Percentiles rank a stretch among this genome's conserved stretches.
Conservation (phyloP, 139 green algal species). For the Chlorella sp. region DNA sequence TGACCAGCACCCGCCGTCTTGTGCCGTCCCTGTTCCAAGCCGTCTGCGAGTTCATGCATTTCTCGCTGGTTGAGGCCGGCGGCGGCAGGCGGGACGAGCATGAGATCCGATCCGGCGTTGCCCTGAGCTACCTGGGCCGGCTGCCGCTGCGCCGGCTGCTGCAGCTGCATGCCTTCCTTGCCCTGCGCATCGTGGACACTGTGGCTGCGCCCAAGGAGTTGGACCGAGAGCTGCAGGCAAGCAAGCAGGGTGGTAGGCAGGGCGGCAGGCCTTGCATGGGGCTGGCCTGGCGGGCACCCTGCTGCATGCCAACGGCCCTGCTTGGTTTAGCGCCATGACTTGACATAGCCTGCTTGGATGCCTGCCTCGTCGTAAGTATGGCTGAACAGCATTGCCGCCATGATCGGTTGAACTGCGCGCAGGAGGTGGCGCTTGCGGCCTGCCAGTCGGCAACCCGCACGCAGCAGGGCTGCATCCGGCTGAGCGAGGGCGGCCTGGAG, state of each 20-base stretch:
- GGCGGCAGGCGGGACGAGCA: neutral
- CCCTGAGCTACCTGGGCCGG: neutral
- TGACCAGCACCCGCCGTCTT: neutral
- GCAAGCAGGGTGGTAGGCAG: neutral
- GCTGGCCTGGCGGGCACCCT: neutral
- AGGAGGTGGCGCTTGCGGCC: no score
- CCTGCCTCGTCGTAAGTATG: no score
- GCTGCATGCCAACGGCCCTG: no score
- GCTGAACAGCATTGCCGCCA: neutral
- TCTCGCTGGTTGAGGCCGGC: neutral
- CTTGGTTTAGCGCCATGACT: neutral
- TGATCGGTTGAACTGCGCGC: no score
- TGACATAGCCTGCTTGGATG: neutral
- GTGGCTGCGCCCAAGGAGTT: neutral
- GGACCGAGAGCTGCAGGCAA: neutral
- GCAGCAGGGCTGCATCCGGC: no score
- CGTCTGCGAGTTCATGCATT: neutral
- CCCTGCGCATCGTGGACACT: neutral
- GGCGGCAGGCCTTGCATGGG: neutral
- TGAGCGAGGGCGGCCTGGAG: no score
- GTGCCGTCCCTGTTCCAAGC: neutral
- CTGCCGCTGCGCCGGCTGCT: neutral
- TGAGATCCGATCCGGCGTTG: neutral
- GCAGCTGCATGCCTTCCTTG: neutral
- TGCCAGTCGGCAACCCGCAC: no score